Evolutionary conservation across 129 eudicot species (phyloP), one percentile per base, ranked within the genome.

Genomic region (Chrysanthemum lavandulifolium): DNA sequence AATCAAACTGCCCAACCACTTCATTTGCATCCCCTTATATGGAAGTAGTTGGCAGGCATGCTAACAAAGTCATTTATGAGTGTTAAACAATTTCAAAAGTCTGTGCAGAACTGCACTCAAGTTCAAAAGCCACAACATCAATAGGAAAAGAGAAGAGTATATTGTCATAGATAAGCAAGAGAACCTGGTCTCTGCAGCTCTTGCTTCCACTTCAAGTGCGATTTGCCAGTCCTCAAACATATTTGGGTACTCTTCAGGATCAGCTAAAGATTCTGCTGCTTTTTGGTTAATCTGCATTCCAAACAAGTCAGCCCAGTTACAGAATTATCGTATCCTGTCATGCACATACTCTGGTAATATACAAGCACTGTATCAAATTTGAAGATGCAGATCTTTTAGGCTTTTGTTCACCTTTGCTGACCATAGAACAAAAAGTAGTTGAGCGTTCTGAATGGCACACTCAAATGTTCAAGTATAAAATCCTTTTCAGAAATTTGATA

Each of bases 201-300:
- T 89, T 45, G 88, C 83, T 80, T 92, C 98, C 67, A 89, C 95
- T 68, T 77, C 89, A 76, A 89, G 88, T 51, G 98, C 98, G 78
- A 92, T 52, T 89, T 92, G 95, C 98, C 98, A 92, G 73, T 92
- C 95, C 64, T 92, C 98, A 80, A 92, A 92, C 89, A 92, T 74
- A 84, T 92, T 92, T 43, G 98, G 79, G 78, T 92, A 92, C 82
- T 89, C 98, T 77, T 83, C 91, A 13, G 98, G 98, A 85, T 92
- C 98, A 50, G 98, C 98, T 76, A 92, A 86, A 67, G 98, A 87
- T 78, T 92, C 98, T 54, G 98, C 96, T 66, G 98, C 98, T 87
- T 89, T 92, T 68, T 79, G 91, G 77, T 92, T 92, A 69, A 92
- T 83, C 97, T 92, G 86, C 81, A 82, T 69, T 27, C 61, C 48